Percentiles rank a stretch among this genome's conserved stretches.
These are phyloP conservation scores for Quercus variabilis DNA, from an alignment of 306 rosid species.

Conservation along the genomic window DNA sequence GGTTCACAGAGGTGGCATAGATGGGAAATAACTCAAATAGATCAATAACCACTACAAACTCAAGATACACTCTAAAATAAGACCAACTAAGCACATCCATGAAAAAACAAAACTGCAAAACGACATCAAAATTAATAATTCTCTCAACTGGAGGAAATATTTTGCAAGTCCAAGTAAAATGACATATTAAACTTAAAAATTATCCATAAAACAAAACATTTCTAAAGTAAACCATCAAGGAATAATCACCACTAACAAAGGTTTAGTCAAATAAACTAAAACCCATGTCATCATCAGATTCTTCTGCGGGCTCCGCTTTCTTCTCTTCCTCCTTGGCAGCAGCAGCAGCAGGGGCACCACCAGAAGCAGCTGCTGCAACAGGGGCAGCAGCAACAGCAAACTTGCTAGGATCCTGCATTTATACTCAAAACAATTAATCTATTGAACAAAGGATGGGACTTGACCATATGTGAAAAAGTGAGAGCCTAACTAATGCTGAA, in stretches of 20 bases:
- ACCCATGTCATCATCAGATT: constrained; percentile 48
- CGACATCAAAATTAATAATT: too few species aligned
- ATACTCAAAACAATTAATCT: neutral
- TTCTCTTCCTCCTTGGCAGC: constrained; percentile 57
- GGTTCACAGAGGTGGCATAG: too few species aligned
- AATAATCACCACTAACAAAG: neutral
- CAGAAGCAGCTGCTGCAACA: constrained; percentile 21
- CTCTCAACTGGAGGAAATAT: too few species aligned
- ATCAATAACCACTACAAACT: too few species aligned
- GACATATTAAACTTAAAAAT: neutral
- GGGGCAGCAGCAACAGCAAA: constrained; percentile 41
- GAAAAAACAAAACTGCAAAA: too few species aligned
- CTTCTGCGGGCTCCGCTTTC: constrained; percentile 68
- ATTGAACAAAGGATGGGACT: too few species aligned
- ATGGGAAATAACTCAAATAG: too few species aligned
- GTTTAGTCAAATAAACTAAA: constrained; percentile 35
- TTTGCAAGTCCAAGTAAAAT: too few species aligned
- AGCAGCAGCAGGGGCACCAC: constrained; percentile 41
- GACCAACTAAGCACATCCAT: too few species aligned
- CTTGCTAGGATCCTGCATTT: constrained; percentile 50
- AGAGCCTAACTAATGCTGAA: neutral
- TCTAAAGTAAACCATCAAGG: neutral
- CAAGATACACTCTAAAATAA: too few species aligned
- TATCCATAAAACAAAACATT: neutral
- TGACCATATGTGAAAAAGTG: neutral